Evolutionary conservation across 2,329 filamentous ascomycete genomes (phyloP).

Genomic region (Alternaria sp.): DNA sequence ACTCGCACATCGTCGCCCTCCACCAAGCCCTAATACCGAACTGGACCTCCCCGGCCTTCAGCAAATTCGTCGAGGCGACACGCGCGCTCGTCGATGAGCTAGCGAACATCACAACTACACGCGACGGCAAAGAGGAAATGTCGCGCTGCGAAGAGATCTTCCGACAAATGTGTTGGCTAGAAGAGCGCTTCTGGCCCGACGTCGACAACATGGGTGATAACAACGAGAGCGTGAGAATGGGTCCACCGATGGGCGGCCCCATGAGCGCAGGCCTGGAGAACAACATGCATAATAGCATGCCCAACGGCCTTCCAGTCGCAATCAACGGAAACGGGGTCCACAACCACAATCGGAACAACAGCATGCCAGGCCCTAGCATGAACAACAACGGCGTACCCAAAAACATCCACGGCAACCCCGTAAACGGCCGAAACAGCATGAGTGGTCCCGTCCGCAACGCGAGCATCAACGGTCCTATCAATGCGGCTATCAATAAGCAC

Average conservation of each 20-base stretch:
- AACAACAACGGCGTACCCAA: constrained; percentile 6
- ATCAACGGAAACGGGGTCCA: constrained; percentile 18
- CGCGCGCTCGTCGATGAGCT: constrained; percentile 57
- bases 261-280: constrained; percentile 30
- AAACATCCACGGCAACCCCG: constrained; percentile 11
- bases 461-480: constrained; percentile 16
- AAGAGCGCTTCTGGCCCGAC: constrained; percentile 57
- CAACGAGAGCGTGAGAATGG: constrained; percentile 42
- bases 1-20: constrained; percentile 55
- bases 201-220: constrained; percentile 58
- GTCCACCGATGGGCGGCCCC: constrained; percentile 15
- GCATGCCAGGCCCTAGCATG: constrained; percentile 11
- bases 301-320: neutral
- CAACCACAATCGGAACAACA: constrained; percentile 1
- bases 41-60: constrained; percentile 58
- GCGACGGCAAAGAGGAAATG: constrained; percentile 58
- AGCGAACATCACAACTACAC: constrained; percentile 54
- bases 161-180: constrained; percentile 56
- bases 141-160: constrained; percentile 55
- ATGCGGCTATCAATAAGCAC: constrained; percentile 18
- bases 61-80: constrained; percentile 58
- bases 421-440: constrained; percentile 9
- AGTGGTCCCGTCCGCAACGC: constrained; percentile 11
- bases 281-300: constrained; percentile 26
- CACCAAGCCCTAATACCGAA: constrained; percentile 59